Evolutionary conservation across 371 early-diverging fungal genomes (phyloP), one percentile per base, ranked within the genome.

Genomic region (Smittium culicis): DNA sequence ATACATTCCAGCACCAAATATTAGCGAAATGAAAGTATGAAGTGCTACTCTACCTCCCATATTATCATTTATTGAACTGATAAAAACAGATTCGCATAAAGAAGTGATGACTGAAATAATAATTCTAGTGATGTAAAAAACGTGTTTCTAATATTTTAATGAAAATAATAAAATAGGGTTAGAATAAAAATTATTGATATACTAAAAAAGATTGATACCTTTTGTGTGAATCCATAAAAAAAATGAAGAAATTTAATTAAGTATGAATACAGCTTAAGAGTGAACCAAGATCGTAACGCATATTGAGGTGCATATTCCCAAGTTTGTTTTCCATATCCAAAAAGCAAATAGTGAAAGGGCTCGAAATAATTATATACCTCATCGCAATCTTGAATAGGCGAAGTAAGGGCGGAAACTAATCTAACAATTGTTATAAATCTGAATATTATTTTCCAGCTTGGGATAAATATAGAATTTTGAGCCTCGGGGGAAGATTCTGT

Each of bases 281-380:
- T 94, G 1, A 84, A 84, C 87, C 90, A 97, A 24, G 89, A 88
- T 54, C 96, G 85, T 54, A 97, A 87, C 30, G 92, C 87, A 70
- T 81, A 93, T 31, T 84, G 76, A 2, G 95, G 91, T 14, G 92
- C 86, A 70, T 96, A 94, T 74, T 97, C 98, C 98, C 98, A 97
- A 1, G 98, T 96, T 75, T 94, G 89, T 67, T 92, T 78, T 33
- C 93, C 98, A 64, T 77, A 76, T 0, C 93, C 93, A 73, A 88
- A 83, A 57, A 86, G 84, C 55, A 94, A 74, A 69, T 89, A 91
- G 71, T 96, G 96, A 35, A 85, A 76, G 16, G 95, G 92, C 73
- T 97, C 98, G 92, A 92, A 96, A 75, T 90, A 97, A 80, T 95
- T 96, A 79, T 85, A 96, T 8, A 89, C 90, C 73, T 97, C 93